Conservation (phyloP, 2,329 filamentous ascomycete genomes). For the Graphium sp. region DNA sequence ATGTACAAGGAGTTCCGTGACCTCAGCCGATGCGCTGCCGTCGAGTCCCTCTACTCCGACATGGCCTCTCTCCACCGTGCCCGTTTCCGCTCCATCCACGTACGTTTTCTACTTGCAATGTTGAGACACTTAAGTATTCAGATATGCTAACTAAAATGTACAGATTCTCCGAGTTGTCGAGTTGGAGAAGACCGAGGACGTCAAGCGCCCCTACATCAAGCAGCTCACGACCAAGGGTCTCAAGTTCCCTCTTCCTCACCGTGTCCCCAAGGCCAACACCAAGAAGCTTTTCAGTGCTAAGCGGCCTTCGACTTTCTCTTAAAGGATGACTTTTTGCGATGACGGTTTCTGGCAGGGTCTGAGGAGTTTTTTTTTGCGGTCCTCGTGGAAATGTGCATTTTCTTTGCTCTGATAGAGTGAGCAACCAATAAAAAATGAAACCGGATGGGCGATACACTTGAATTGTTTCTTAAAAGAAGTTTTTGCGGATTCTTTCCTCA, state of each 20-base stretch:
- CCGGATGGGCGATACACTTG: no score
- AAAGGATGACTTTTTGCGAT: constrained; percentile 39
- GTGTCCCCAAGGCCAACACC: constrained; percentile 64
- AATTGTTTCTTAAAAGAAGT: no score
- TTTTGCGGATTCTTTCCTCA: no score
- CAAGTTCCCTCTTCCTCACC: constrained; percentile 97
- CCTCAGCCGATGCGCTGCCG: constrained; percentile 88
- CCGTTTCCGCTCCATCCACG: constrained; percentile 96
- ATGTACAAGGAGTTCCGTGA: constrained; percentile 99
- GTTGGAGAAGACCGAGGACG: constrained; percentile 81
- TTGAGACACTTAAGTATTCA: no score
- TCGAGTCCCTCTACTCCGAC: constrained; percentile 96
- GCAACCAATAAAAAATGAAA: constrained; percentile 6
- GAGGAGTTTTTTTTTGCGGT: constrained; percentile 44
- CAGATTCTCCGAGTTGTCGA: constrained; percentile 98
- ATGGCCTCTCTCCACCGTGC: constrained; percentile 96
- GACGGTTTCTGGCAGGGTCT: constrained; percentile 33
- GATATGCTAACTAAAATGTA: background rate
- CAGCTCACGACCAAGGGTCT: constrained; percentile 91
- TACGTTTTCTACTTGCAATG: constrained; percentile 43
- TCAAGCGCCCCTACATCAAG: constrained; percentile 99
- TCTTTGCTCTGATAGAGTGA: constrained; percentile 7
- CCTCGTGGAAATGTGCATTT: constrained; percentile 44
- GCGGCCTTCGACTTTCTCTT: constrained; percentile 96
- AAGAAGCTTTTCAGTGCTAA: constrained; percentile 88